phyloP scores from a whole-genome alignment of 208 protist species.

The Acanthamoeba healyi region DNA sequence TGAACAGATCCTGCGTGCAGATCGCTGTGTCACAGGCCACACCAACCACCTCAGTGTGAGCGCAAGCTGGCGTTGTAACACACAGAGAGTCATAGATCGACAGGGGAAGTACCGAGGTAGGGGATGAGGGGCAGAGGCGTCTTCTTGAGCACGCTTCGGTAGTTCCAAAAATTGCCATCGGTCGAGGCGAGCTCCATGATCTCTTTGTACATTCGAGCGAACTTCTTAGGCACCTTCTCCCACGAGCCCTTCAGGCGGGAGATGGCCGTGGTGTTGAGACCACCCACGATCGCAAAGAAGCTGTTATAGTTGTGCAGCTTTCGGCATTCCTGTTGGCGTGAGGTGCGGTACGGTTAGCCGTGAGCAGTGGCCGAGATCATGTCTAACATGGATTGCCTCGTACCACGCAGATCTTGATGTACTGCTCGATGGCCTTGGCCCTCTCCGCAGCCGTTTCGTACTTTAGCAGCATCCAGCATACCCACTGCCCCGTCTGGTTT shows the following conservation, averaged over 20 bases:
- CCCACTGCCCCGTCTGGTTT: slow-evolving; percentile 64
- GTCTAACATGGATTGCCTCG: no score
- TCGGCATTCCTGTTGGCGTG: neutral
- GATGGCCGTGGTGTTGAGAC: slow-evolving; percentile 52
- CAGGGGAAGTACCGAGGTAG: neutral
- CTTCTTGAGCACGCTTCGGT: slow-evolving; percentile 58
- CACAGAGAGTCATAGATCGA: no score
- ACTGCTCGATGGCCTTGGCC: slow-evolving; percentile 44
- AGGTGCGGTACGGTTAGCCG: no score
- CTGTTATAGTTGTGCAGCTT: slow-evolving; percentile 54
- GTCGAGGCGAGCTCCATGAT: slow-evolving; percentile 42
- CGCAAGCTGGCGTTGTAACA: no score
- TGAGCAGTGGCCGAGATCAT: no score
- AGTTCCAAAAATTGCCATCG: slow-evolving; percentile 61
- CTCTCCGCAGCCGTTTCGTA: slow-evolving; percentile 34
- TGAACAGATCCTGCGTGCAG: slow-evolving; percentile 62
- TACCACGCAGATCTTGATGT: slow-evolving; percentile 30
- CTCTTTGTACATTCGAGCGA: neutral
- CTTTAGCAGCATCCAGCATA: slow-evolving; percentile 29
- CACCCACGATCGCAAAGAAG: slow-evolving; percentile 66
- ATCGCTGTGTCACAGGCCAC: slow-evolving; percentile 9
- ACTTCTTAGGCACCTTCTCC: slow-evolving; percentile 56
- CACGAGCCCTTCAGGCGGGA: slow-evolving; percentile 51
- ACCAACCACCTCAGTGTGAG: neutral
- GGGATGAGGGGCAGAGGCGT: slow-evolving; percentile 25